Evolutionary conservation across 2,329 filamentous ascomycete species (phyloP).

Genomic region (Chalara sp.): DNA sequence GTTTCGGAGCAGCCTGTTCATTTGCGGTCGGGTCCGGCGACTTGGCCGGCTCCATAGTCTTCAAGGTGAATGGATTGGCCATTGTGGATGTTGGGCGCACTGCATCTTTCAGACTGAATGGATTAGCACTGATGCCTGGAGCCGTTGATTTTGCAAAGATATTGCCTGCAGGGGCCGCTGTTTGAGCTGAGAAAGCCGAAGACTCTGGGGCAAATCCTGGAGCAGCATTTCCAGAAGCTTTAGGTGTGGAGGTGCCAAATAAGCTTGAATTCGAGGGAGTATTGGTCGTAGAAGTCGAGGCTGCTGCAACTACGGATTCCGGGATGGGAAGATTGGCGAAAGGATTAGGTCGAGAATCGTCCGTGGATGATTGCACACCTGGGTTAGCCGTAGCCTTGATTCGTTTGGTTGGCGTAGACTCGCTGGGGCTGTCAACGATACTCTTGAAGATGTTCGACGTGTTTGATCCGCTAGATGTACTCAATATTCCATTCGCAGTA

Average conservation of each 20-base stretch:
- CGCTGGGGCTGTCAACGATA: constrained; percentile 21
- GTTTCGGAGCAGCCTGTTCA: constrained; percentile 12
- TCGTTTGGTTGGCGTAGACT: constrained; percentile 11
- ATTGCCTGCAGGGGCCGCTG: too few species aligned
- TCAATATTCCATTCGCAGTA: constrained; percentile 8
- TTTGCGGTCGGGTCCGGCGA: constrained; percentile 1
- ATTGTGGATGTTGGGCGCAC: constrained; percentile 1
- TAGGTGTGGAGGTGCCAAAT: neutral
- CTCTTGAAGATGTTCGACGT: constrained; percentile 26
- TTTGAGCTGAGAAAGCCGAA: too few species aligned
- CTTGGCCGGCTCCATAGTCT: neutral
- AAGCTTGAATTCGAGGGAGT: neutral
- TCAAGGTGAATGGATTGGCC: neutral
- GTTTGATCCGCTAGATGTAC: constrained; percentile 15
- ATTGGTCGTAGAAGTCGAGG: neutral
- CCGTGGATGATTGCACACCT: constrained; percentile 5
- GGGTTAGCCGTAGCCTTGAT: constrained; percentile 14
- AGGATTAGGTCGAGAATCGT: constrained; percentile 20
- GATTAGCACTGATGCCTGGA: neutral
- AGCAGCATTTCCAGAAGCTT: too few species aligned
- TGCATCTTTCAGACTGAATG: neutral
- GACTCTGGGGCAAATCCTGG: too few species aligned
- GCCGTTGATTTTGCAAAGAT: too few species aligned
- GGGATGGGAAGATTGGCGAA: constrained; percentile 19
- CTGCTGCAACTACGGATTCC: neutral